Percentiles rank a stretch among this genome's conserved stretches.
These are phyloP conservation scores for Trifolium repens DNA, from an alignment of 306 rosid genomes.

Conservation along the genomic window DNA sequence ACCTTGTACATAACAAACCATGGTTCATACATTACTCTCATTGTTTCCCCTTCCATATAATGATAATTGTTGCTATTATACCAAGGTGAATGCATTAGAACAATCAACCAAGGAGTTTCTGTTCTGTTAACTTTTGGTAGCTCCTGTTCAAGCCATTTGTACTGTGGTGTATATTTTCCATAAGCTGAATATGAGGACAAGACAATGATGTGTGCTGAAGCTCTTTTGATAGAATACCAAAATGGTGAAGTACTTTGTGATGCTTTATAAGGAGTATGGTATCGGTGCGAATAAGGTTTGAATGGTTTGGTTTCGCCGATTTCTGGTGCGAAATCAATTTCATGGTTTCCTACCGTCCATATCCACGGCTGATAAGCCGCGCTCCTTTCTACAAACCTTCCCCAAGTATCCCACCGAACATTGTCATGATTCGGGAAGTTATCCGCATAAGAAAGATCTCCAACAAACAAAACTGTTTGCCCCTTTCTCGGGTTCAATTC, in stretches of 20 bases:
- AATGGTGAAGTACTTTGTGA: constrained; percentile 66
- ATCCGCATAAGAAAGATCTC: constrained; percentile 90
- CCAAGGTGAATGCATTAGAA: constrained; percentile 74
- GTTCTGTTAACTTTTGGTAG: constrained; percentile 71
- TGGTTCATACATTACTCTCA: constrained; percentile 77
- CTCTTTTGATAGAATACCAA: constrained; percentile 91
- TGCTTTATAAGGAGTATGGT: constrained; percentile 62
- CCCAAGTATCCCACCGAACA: constrained; percentile 85
- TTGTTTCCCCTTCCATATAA: constrained; percentile 93
- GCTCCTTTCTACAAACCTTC: constrained; percentile 83
- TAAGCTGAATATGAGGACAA: constrained; percentile 79
- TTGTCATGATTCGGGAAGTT: constrained; percentile 70
- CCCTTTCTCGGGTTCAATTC: constrained; percentile 69
- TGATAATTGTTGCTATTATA: constrained; percentile 76
- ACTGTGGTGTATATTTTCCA: constrained; percentile 88
- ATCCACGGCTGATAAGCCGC: constrained; percentile 96
- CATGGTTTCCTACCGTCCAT: constrained; percentile 96
- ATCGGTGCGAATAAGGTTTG: constrained; percentile 46
- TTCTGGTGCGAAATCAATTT: constrained; percentile 72
- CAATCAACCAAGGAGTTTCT: constrained; percentile 88
- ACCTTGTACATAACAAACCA: constrained; percentile 80
- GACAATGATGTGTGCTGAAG: constrained; percentile 80
- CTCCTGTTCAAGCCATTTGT: constrained; percentile 73
- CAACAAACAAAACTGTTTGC: constrained; percentile 69
- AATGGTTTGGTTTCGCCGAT: constrained; percentile 43